These are phyloP conservation scores for Chrysanthemum makinoi DNA, from an alignment of 129 eudicot species.

Conservation along the genomic window DNA sequence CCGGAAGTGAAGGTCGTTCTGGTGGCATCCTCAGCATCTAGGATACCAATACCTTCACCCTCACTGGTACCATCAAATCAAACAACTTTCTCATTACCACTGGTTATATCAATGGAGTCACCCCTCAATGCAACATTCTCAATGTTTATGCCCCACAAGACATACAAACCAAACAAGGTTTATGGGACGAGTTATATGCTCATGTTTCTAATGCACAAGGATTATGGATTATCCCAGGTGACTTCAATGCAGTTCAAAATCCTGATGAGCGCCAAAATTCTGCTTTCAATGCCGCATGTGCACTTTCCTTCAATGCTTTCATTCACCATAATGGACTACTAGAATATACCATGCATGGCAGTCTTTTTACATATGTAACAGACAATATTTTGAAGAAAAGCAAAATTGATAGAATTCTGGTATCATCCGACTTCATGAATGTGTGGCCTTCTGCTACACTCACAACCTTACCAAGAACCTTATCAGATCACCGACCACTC, in stretches of 20 bases:
- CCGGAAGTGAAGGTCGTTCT: background rate
- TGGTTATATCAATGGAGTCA: background rate
- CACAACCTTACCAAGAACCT: background rate
- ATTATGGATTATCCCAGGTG: background rate
- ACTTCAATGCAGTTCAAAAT: background rate
- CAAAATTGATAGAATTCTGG: background rate
- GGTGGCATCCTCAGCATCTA: background rate
- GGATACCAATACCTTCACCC: background rate
- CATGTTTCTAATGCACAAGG: background rate
- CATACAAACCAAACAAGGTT: too few species aligned
- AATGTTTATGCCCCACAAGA: background rate
- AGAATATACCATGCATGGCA: background rate
- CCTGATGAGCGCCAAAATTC: background rate
- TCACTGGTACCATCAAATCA: background rate
- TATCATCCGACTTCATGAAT: background rate
- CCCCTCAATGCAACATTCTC: background rate
- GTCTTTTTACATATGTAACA: background rate
- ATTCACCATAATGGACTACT: background rate
- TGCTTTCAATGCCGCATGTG: background rate
- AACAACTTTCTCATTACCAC: too few species aligned
- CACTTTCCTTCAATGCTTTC: background rate
- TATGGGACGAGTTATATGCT: background rate
- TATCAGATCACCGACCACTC: background rate
- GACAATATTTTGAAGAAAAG: background rate
- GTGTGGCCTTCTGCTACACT: background rate